Percentiles rank a stretch among this genome's conserved stretches.
These are phyloP conservation scores for Trichoderma asperellum DNA, from an alignment of 2,329 filamentous ascomycete genomes.

Conservation along the genomic window DNA sequence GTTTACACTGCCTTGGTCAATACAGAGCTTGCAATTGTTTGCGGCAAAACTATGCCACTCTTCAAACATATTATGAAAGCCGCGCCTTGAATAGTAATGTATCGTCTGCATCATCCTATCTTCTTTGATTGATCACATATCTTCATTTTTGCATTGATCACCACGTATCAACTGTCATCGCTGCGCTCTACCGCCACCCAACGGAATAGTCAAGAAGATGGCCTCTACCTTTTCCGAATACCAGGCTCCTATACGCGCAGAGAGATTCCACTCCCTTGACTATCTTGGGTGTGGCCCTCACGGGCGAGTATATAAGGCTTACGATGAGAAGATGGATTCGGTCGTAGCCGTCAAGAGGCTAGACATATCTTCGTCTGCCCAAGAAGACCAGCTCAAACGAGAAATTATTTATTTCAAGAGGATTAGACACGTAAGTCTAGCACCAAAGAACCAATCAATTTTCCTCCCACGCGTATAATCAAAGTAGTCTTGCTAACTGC, in stretches of 20 bases:
- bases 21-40: not conserved
- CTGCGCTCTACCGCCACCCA: not conserved
- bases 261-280: not conserved
- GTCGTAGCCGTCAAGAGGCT: not conserved
- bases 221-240: not conserved
- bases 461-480: no score
- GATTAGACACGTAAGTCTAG: not conserved
- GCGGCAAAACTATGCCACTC: not conserved
- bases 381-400: not conserved
- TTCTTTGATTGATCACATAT: not conserved
- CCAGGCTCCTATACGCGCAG: not conserved
- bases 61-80: not conserved
- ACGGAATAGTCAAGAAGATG: not conserved
- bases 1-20: not conserved
- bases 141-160: not conserved
- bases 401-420: not conserved
- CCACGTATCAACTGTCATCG: not conserved
- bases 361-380: not conserved
- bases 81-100: not conserved
- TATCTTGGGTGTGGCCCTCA: not conserved
- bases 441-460: not conserved
- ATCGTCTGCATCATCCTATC: not conserved
- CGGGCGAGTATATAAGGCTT: not conserved
- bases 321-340: not conserved
- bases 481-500: not conserved